Percentiles rank a stretch among this genome's conserved stretches.
These are phyloP conservation scores for Trichophyton rubrum DNA, from an alignment of 2,329 filamentous ascomycete genomes.

Conservation along the genomic window DNA sequence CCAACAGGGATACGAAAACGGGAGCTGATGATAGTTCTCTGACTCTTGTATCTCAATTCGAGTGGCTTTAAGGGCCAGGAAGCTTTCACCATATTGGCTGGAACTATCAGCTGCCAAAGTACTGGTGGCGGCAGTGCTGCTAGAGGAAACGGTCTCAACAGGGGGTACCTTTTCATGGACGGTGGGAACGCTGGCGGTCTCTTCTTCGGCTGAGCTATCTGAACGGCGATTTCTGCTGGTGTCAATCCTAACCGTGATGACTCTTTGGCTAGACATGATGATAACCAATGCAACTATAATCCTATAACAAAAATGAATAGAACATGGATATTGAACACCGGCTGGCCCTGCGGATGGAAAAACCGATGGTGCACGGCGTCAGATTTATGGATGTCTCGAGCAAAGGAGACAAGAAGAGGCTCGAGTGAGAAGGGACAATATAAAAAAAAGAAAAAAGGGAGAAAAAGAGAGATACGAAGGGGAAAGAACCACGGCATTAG, in stretches of 20 bases:
- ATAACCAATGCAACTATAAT: not conserved
- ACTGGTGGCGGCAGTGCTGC: not conserved
- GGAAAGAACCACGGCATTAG: not conserved
- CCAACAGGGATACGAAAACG: slow-evolving; percentile 46
- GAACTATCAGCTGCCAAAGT: too few species aligned
- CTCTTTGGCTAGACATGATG: not conserved
- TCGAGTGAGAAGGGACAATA: not conserved
- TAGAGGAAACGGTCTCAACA: not conserved
- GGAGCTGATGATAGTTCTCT: slow-evolving; percentile 54
- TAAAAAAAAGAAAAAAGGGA: not conserved
- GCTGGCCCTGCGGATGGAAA: not conserved
- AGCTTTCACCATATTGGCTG: not conserved
- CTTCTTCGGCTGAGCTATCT: not conserved
- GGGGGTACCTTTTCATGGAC: not conserved
- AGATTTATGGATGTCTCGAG: not conserved
- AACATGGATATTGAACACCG: not conserved
- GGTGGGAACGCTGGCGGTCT: not conserved
- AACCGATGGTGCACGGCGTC: not conserved
- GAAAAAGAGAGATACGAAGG: not conserved
- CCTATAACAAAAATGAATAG: not conserved
- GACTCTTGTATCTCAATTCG: slow-evolving; percentile 32
- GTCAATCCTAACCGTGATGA: not conserved
- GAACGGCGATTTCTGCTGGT: not conserved
- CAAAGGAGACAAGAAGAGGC: not conserved
- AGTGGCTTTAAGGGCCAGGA: not conserved